Percentiles rank a stretch among this genome's conserved stretches.
phyloP scores from a whole-genome alignment of 129 eudicot species.

The Kitagawia praeruptora region DNA sequence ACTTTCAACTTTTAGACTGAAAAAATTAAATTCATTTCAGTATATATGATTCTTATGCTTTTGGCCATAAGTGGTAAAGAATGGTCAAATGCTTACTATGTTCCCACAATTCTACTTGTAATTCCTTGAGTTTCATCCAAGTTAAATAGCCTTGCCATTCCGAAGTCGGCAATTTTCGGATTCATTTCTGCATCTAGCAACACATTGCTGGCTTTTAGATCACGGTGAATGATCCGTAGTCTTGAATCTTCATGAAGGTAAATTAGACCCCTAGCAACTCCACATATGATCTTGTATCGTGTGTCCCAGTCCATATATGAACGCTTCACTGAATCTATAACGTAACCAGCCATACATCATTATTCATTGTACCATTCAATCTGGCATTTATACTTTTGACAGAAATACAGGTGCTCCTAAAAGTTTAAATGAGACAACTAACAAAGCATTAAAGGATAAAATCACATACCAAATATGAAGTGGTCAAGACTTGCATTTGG shows the following conservation, averaged over 20 bases:
- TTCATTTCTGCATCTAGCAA: conserved; percentile 6
- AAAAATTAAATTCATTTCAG: too few relatives aligned
- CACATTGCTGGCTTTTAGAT: conserved; percentile 2
- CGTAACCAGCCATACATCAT: neutral
- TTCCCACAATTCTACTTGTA: conserved; percentile 9
- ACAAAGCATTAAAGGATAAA: neutral
- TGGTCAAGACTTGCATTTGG: conserved; percentile 32
- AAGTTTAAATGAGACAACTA: neutral
- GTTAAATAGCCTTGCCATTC: conserved; percentile 5
- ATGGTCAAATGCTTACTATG: neutral
- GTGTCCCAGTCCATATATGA: conserved; percentile 5
- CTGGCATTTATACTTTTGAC: neutral
- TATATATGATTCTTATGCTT: neutral
- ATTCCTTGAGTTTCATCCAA: conserved; percentile 8
- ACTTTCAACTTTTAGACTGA: neutral
- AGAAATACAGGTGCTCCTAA: neutral
- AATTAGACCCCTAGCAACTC: conserved; percentile 3
- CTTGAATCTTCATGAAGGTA: conserved; percentile 12
- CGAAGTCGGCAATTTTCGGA: conserved; percentile 6
- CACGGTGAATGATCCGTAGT: neutral
- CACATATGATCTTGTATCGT: conserved; percentile 6
- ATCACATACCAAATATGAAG: conserved; percentile 18
- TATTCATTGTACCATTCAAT: neutral
- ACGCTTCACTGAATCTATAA: conserved; percentile 1
- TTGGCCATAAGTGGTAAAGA: neutral